Percentiles rank a stretch among this genome's conserved stretches.
Evolutionary conservation across 2,329 filamentous ascomycete species (phyloP).

Genomic region (Neoascochyta sp.): DNA sequence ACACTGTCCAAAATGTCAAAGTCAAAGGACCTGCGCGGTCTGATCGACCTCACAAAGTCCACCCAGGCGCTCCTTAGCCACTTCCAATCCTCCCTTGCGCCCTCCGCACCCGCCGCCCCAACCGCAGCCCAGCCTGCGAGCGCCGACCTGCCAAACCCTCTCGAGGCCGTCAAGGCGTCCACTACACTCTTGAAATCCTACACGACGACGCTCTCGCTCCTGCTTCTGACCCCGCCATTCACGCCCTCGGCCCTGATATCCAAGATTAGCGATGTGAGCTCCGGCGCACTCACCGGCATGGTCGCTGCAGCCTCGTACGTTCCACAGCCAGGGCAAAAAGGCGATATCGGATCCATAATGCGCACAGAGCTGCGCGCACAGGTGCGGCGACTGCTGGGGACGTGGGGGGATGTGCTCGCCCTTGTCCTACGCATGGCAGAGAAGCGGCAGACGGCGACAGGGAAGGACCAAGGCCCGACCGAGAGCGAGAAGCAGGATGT

Average conservation of each 20-base stretch:
- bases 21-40: conserved; percentile 24
- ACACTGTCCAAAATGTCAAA: conserved; percentile 24
- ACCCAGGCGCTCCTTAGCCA: conserved; percentile 36
- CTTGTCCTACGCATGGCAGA: conserved; percentile 60
- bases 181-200: conserved; percentile 74
- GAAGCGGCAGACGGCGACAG: conserved; percentile 35
- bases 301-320: conserved; percentile 52
- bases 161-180: conserved; percentile 68
- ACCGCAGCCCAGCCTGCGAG: conserved; percentile 11
- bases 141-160: conserved; percentile 42
- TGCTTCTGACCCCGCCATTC: conserved; percentile 83
- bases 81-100: conserved; percentile 35
- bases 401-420: conserved; percentile 58
- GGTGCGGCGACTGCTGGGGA: conserved; percentile 58
- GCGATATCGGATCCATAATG: conserved; percentile 46
- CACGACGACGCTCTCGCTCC: conserved; percentile 79
- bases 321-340: conserved; percentile 12
- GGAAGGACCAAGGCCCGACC: conserved; percentile 17
- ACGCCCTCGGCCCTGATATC: conserved; percentile 70
- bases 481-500: conserved; percentile 42
- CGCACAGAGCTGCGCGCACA: conserved; percentile 61
- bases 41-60: conserved; percentile 35
- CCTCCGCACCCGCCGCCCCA: conserved; percentile 7
- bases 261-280: conserved; percentile 68
- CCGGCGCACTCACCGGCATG: conserved; percentile 68